Percentiles rank a stretch among this genome's conserved stretches.
Evolutionary conservation across 73 alveolate genomes (phyloP).

Genomic region (Uronychia setigera): DNA sequence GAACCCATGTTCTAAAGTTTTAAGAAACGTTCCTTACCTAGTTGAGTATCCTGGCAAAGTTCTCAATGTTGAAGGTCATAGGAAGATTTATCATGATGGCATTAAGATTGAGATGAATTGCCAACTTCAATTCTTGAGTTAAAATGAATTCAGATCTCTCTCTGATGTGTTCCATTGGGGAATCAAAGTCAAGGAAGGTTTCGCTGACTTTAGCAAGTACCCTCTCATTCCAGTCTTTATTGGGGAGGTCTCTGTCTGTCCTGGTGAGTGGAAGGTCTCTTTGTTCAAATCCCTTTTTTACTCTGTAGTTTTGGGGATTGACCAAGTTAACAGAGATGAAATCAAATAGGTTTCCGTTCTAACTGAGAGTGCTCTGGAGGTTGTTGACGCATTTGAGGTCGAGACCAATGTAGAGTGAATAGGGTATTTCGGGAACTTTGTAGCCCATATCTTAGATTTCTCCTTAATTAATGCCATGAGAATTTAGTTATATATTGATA

Average conservation of each 20-base stretch:
- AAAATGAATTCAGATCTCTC: constrained; percentile 56
- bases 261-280: constrained; percentile 51
- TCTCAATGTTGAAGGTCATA: constrained; percentile 19
- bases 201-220: constrained; percentile 39
- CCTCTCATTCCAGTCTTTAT: constrained; percentile 35
- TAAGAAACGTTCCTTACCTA: background rate
- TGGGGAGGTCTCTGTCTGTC: constrained; percentile 33
- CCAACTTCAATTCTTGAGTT: constrained; percentile 53
- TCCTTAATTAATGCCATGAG: constrained; percentile 13
- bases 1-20: constrained; percentile 50
- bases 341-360: constrained; percentile 21
- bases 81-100: constrained; percentile 57
- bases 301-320: constrained; percentile 39
- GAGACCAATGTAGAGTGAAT: constrained; percentile 41
- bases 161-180: constrained; percentile 54
- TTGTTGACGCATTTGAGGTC: constrained; percentile 30
- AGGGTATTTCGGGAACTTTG: constrained; percentile 49
- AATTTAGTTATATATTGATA: no score
- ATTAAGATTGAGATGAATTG: constrained; percentile 48
- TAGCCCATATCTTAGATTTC: constrained; percentile 35
- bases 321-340: constrained; percentile 27
- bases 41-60: constrained; percentile 51
- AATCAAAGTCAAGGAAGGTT: constrained; percentile 44
- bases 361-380: background rate
- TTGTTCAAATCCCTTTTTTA: background rate